Conservation (phyloP, 129 eudicot species). For the Tagetes erecta region DNA sequence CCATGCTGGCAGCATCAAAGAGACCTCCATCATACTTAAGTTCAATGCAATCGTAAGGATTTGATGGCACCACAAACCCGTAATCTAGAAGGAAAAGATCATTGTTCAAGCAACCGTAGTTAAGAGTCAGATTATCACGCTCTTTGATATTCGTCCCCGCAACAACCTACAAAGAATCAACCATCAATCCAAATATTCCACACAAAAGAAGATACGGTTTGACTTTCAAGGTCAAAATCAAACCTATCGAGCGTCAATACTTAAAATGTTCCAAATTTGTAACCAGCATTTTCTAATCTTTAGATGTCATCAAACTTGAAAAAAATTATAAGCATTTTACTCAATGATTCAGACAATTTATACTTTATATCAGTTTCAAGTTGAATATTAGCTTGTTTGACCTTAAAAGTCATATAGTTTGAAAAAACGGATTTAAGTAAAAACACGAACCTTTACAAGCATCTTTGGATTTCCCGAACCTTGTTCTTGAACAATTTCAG, state of each 20-base stretch:
- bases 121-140: constrained; percentile 61
- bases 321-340: background rate
- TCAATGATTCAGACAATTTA: background rate
- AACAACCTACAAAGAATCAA: constrained; percentile 56
- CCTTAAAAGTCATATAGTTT: background rate
- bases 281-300: background rate
- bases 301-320: background rate
- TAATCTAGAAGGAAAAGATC: constrained; percentile 93
- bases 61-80: constrained; percentile 79
- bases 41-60: constrained; percentile 83
- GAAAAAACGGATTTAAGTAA: background rate
- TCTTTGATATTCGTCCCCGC: constrained; percentile 67
- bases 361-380: background rate
- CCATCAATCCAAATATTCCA: background rate
- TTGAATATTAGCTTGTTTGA: constrained; percentile 1
- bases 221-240: background rate
- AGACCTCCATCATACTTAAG: constrained; percentile 83
- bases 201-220: background rate
- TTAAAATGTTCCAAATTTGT: background rate
- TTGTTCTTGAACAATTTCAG: constrained; percentile 81
- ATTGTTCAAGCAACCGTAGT: constrained; percentile 80
- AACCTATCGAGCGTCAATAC: background rate
- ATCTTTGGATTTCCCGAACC: constrained; percentile 21
- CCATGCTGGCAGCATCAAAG: constrained; percentile 95
- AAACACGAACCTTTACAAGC: background rate